Evolutionary conservation across 139 green algal genomes (phyloP), one percentile per base, ranked within the genome.

Genomic region (Chlorella ohadii): DNA sequence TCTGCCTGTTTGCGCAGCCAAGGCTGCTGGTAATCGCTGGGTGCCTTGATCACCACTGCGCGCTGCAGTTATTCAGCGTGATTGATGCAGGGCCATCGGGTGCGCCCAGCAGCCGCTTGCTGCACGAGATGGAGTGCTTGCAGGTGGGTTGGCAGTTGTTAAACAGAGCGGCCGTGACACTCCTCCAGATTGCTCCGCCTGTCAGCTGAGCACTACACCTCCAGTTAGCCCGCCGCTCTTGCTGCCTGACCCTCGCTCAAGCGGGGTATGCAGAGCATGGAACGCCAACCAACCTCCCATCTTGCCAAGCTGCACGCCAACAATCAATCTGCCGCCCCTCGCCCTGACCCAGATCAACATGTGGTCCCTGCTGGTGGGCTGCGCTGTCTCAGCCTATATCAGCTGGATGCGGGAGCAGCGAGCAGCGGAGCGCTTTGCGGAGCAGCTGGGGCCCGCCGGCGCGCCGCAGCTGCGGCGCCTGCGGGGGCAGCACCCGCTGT

Each of bases 381-480:
- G 65, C 65, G 36, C 65, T 11, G 65, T 34, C 1, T 39, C 15
- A 1, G 31, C 36, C 31, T 72, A 72, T 19, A 41, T 38, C 15
- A 41, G 31, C 65, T 72, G 65, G 65, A 23, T 72, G 65, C 65
- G 65, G 15, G 65, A 72, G 33, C 65, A 72, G 65, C 65, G 65
- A 0, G 65, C 65, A 12, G 33, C 16, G 31, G 65, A 72, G 31
- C 20, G 65, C 13, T 72, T 71, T 41, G 64, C 64, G n/a, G 27
- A 31, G 64, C 64, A 71, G 64, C 64, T 71, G 28, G 64, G 64
- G 3, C 7, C 28, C n/a, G 64, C 64, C 15, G 64, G 64, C 7
- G 28, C 39, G n/a, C 64, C n/a, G n/a, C 64, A 71, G 28, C 64
- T 71, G 64, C 6, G 64, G n/a, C 64, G 64, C 64, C 28, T 71